Percentiles rank a stretch among this genome's conserved stretches.
These are phyloP conservation scores for Pythium vanterpoolii DNA, from an alignment of 352 stramenopile genomes.

Conservation along the genomic window DNA sequence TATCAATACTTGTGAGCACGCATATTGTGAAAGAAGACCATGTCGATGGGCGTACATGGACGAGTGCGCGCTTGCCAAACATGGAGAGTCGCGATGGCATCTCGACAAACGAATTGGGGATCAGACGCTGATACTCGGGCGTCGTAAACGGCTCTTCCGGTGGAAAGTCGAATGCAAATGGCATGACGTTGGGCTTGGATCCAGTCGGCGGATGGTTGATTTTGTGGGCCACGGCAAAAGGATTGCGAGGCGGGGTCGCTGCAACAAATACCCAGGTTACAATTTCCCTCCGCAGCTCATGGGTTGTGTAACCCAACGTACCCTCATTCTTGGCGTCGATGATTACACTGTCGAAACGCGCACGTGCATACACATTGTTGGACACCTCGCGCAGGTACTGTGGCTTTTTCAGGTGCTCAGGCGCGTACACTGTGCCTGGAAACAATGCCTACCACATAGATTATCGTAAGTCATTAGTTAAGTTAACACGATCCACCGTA, in stretches of 20 bases:
- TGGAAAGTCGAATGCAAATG: conserved; percentile 82
- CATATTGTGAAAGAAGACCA: background rate
- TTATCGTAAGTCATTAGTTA: background rate
- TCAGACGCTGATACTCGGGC: conserved; percentile 57
- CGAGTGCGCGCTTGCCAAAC: conserved; percentile 80
- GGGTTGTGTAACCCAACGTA: conserved; percentile 16
- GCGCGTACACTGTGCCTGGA: conserved; percentile 75
- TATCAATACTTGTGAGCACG: no score
- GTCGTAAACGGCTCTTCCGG: conserved; percentile 71
- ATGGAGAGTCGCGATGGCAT: conserved; percentile 76
- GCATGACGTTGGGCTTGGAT: conserved; percentile 71
- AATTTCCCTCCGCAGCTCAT: background rate
- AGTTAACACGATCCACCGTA: background rate
- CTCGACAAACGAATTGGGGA: conserved; percentile 81
- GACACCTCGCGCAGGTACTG: conserved; percentile 66
- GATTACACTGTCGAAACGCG: conserved; percentile 84
- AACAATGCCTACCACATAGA: conserved; percentile 51
- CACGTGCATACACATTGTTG: conserved; percentile 73
- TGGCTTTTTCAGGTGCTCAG: conserved; percentile 84
- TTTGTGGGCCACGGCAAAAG: conserved; percentile 76
- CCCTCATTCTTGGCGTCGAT: conserved; percentile 81
- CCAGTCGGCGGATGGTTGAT: conserved; percentile 81
- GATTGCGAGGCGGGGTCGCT: conserved; percentile 63
- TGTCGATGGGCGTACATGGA: conserved; percentile 47
- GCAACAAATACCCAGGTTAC: background rate